Percentiles rank a stretch among this genome's conserved stretches.
Evolutionary conservation across 176 grass and related monocot species (phyloP).

Genomic region (Carex littledalei): DNA sequence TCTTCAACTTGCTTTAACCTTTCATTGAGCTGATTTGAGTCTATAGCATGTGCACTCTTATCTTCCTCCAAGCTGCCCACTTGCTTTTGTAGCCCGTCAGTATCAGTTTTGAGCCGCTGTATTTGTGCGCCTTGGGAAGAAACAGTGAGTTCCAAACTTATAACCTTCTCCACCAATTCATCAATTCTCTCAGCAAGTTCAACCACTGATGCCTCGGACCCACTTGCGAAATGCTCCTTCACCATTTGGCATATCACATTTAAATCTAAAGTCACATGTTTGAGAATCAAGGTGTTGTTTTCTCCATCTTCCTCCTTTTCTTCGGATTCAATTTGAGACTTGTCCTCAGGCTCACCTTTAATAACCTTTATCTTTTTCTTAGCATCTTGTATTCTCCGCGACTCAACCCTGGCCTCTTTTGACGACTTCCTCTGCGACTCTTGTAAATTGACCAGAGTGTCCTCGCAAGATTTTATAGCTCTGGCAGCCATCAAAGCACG

Average conservation of each 20-base stretch:
- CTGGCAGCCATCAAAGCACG: slow-evolving; percentile 75
- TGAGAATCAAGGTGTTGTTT: slow-evolving; percentile 20
- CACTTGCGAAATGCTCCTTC: slow-evolving; percentile 65
- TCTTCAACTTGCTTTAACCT: slow-evolving; percentile 60
- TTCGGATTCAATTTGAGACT: neutral
- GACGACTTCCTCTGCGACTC: slow-evolving; percentile 41
- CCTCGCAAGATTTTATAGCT: slow-evolving; percentile 77
- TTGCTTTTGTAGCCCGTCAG: slow-evolving; percentile 42
- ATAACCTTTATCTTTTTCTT: slow-evolving; percentile 56
- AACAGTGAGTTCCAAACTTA: slow-evolving; percentile 75
- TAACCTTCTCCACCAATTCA: slow-evolving; percentile 74
- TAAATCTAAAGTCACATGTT: slow-evolving; percentile 42
- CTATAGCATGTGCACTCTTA: slow-evolving; percentile 18
- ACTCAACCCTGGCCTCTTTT: slow-evolving; percentile 50
- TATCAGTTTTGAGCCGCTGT: slow-evolving; percentile 59
- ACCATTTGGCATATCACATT: slow-evolving; percentile 52
- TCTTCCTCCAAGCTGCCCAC: slow-evolving; percentile 55
- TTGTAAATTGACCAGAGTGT: slow-evolving; percentile 64
- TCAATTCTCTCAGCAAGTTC: slow-evolving; percentile 79
- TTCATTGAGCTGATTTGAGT: slow-evolving; percentile 36
- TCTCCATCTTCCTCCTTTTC: slow-evolving; percentile 9
- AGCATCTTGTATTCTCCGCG: slow-evolving; percentile 42
- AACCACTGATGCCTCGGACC: slow-evolving; percentile 44
- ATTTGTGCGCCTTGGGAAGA: slow-evolving; percentile 75
- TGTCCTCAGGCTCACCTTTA: slow-evolving; percentile 32